A percentile compares a stretch with the other conserved stretches of the same genome.
phyloP scores from a whole-genome alignment of 352 stramenopile genomes.

The Phytopythium helicoides region DNA sequence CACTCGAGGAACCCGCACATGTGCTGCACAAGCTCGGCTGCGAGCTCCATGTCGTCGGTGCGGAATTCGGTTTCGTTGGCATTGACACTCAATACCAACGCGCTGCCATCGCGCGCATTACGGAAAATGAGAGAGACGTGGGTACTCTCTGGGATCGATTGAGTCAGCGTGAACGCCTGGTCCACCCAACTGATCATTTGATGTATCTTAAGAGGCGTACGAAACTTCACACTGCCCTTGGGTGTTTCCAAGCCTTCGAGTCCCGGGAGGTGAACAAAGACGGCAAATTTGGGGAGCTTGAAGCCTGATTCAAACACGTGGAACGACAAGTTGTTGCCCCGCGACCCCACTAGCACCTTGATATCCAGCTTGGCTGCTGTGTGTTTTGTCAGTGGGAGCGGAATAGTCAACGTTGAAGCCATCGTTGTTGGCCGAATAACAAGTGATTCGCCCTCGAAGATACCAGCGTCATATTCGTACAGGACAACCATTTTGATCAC shows the following conservation, averaged over 20 bases:
- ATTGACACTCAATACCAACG: constrained; percentile 44
- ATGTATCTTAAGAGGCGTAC: constrained; percentile 64
- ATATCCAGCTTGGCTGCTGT: constrained; percentile 61
- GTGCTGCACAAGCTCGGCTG: constrained; percentile 87
- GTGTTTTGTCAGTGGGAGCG: constrained; percentile 66
- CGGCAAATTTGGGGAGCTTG: constrained; percentile 84
- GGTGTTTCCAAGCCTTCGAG: constrained; percentile 14
- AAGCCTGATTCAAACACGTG: constrained; percentile 87
- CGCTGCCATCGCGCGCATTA: constrained; percentile 49
- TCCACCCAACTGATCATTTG: constrained; percentile 78
- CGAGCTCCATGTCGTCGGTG: constrained; percentile 87
- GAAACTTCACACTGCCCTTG: constrained; percentile 62
- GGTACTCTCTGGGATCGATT: constrained; percentile 33
- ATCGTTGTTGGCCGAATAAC: constrained; percentile 55
- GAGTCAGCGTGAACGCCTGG: constrained; percentile 50
- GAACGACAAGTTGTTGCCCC: constrained; percentile 74
- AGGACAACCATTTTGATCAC: constrained; percentile 88
- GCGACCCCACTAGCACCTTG: constrained; percentile 77
- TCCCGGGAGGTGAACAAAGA: constrained; percentile 59
- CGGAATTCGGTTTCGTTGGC: constrained; percentile 59
- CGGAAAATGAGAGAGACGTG: constrained; percentile 57
- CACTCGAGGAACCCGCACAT: constrained; percentile 82
- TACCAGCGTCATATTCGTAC: constrained; percentile 82
- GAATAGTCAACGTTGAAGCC: constrained; percentile 40
- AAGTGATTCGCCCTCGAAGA: constrained; percentile 86